Conservation (phyloP, 2,329 filamentous ascomycete species). For the Microdochium bolleyi region DNA sequence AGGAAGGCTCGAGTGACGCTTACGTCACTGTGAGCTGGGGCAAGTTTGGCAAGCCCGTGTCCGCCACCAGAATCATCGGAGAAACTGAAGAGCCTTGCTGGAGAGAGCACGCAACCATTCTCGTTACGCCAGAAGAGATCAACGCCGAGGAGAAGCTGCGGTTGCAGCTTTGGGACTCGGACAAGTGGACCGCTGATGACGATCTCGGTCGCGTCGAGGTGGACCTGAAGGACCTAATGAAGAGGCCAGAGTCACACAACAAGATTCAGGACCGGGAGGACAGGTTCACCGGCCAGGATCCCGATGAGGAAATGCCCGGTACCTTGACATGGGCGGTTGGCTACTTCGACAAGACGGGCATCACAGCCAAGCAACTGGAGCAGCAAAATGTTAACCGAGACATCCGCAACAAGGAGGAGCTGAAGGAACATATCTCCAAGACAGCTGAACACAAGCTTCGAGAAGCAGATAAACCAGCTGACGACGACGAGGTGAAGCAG, state of each 20-base stretch:
- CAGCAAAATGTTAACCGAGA: conserved; percentile 51
- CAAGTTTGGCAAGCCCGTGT: conserved; percentile 66
- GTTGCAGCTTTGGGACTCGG: conserved; percentile 69
- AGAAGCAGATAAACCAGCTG: conserved; percentile 50
- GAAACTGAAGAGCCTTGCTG: conserved; percentile 61
- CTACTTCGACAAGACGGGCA: conserved; percentile 60
- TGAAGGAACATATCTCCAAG: conserved; percentile 48
- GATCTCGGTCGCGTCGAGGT: conserved; percentile 68
- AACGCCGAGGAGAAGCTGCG: conserved; percentile 64
- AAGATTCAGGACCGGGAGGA: conserved; percentile 56
- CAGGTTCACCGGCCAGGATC: conserved; percentile 56
- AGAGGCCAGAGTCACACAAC: conserved; percentile 47
- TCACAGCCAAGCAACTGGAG: conserved; percentile 53
- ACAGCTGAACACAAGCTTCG: conserved; percentile 54
- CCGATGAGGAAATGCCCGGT: conserved; percentile 61
- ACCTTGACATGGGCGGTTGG: conserved; percentile 63
- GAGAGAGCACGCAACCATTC: conserved; percentile 62
- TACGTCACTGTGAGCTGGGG: conserved; percentile 70
- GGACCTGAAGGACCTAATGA: conserved; percentile 58
- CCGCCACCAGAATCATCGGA: conserved; percentile 56
- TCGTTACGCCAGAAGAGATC: conserved; percentile 63
- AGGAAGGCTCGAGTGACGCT: conserved; percentile 58
- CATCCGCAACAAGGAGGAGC: conserved; percentile 47
- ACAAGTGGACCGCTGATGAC: conserved; percentile 64
- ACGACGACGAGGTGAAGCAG: conserved; percentile 56